Conservation (phyloP, 2,329 filamentous ascomycete genomes). For the Diplodia corticola region DNA sequence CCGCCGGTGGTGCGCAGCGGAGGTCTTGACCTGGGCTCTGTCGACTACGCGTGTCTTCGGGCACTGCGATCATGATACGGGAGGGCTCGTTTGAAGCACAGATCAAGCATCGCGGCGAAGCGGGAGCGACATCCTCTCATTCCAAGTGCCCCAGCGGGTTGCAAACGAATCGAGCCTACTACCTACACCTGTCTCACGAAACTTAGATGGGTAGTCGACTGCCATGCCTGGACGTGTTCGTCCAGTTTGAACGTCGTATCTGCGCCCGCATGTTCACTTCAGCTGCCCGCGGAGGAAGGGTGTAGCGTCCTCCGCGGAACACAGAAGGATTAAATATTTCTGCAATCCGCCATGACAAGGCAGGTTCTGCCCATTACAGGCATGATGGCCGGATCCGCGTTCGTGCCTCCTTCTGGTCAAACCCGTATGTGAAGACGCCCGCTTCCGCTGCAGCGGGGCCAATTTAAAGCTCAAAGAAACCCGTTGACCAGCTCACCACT, state of each 20-base stretch:
- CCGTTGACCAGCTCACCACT: constrained; percentile 29
- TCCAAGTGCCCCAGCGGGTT: constrained; percentile 29
- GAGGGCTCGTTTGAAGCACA: background rate
- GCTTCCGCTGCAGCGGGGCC: constrained; percentile 23
- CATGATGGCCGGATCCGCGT: background rate
- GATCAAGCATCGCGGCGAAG: constrained; percentile 10
- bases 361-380: background rate
- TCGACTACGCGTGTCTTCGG: background rate
- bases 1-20: background rate
- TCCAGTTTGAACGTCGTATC: too few relatives aligned
- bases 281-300: too few relatives aligned
- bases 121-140: background rate
- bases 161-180: constrained; percentile 24
- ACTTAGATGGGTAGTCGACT: too few relatives aligned
- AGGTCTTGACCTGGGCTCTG: background rate
- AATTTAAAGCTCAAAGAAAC: constrained; percentile 30
- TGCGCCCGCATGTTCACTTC: too few relatives aligned
- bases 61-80: constrained; percentile 1
- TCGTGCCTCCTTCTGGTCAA: background rate
- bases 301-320: too few relatives aligned
- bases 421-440: background rate
- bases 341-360: too few relatives aligned
- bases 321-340: too few relatives aligned
- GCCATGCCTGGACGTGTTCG: too few relatives aligned
- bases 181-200: too few relatives aligned